phyloP scores from a whole-genome alignment of 2,329 filamentous ascomycete species.

The Talaromyces rugulosus region DNA sequence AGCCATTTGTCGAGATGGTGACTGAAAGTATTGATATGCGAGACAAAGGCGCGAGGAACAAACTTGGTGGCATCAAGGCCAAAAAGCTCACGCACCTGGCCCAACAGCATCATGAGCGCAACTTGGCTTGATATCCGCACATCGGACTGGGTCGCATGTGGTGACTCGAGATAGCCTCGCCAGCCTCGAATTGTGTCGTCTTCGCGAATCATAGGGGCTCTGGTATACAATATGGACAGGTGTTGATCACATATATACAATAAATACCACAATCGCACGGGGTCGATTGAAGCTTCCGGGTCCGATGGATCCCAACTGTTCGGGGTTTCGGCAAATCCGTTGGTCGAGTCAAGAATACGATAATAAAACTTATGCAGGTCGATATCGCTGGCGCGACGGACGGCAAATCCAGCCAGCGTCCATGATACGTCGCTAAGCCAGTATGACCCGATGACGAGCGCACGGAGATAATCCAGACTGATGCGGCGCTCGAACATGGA shows the following conservation, averaged over 20 bases:
- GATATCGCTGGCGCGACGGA: conserved; percentile 27
- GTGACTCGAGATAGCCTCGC: conserved; percentile 13
- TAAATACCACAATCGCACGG: conserved; percentile 32
- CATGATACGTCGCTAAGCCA: conserved; percentile 49
- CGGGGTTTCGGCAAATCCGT: conserved; percentile 7
- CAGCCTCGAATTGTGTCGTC: conserved; percentile 22
- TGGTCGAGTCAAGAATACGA: conserved; percentile 37
- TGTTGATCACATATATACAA: conserved; percentile 36
- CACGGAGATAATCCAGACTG: conserved; percentile 44
- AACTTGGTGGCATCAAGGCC: conserved; percentile 12
- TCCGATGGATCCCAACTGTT: conserved; percentile 13
- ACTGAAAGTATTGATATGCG: conserved; percentile 14
- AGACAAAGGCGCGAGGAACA: conserved; percentile 10
- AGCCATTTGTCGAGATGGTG: conserved; percentile 13
- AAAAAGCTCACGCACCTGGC: conserved; percentile 13
- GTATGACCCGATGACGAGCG: conserved; percentile 48
- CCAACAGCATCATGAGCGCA: conserved; percentile 12
- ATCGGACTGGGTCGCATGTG: conserved; percentile 12
- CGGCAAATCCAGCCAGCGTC: conserved; percentile 31
- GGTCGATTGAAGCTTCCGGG: conserved; percentile 22
- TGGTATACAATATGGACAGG: conserved; percentile 33
- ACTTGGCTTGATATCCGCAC: conserved; percentile 11
- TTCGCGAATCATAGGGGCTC: conserved; percentile 30
- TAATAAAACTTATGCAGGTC: conserved; percentile 20
- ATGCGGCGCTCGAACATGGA: conserved; percentile 45